Conservation (phyloP, 352 stramenopile genomes). For the Phytopythium helicoides region DNA sequence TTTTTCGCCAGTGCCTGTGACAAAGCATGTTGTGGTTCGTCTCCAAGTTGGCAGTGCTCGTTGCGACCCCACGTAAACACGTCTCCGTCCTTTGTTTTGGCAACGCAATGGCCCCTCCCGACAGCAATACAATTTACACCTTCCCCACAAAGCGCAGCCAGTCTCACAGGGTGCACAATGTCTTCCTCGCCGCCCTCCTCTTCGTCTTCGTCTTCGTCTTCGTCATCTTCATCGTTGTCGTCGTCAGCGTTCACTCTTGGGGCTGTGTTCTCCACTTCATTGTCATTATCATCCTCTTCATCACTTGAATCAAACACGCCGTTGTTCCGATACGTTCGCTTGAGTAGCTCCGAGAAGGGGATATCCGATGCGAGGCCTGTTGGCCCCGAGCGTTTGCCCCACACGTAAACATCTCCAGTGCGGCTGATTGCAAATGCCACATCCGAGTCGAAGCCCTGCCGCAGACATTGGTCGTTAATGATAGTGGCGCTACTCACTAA, state of each 20-base stretch:
- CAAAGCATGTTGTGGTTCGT: constrained; percentile 61
- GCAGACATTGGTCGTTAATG: constrained; percentile 2
- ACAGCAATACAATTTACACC: constrained; percentile 72
- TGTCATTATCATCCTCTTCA: constrained; percentile 28
- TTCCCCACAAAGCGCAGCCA: constrained; percentile 60
- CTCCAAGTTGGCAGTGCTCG: constrained; percentile 74
- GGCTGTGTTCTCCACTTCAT: neutral
- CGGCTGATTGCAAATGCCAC: constrained; percentile 71
- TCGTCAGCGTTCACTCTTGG: constrained; percentile 13
- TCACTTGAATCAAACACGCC: constrained; percentile 51
- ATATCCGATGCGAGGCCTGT: constrained; percentile 41
- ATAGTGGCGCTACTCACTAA: neutral
- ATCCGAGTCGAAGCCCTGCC: constrained; percentile 79
- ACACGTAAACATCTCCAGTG: constrained; percentile 74
- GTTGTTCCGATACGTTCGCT: constrained; percentile 45
- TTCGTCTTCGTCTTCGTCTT: constrained; percentile 11
- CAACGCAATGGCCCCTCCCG: constrained; percentile 70
- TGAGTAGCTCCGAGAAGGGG: constrained; percentile 29
- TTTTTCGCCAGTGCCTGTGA: constrained; percentile 53
- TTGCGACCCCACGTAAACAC: constrained; percentile 86
- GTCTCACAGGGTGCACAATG: constrained; percentile 68
- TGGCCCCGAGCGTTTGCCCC: constrained; percentile 63
- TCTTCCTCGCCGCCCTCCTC: constrained; percentile 57
- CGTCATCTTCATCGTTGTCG: constrained; percentile 12
- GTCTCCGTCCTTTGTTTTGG: constrained; percentile 73